These are phyloP conservation scores for Parascedosporium putredinis DNA, from an alignment of 2,329 filamentous ascomycete species.

Conservation along the genomic window DNA sequence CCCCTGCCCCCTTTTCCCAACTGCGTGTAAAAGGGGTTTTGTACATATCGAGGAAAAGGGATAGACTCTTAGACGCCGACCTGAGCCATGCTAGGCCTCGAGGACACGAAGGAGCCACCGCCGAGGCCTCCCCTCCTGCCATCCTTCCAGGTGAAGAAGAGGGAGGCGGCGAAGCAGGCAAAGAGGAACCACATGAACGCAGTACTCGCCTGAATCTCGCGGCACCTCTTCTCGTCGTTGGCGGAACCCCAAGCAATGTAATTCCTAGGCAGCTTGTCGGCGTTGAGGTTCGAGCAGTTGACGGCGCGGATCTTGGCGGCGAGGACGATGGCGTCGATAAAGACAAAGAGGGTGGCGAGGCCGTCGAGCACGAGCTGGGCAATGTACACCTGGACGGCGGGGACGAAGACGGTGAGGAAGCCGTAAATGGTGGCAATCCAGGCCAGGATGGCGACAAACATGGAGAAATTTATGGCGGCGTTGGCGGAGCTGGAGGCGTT, in stretches of 20 bases:
- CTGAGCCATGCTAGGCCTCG: slow-evolving; percentile 46
- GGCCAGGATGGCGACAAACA: slow-evolving; percentile 58
- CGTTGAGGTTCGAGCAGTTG: slow-evolving; percentile 50
- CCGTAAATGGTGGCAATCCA: slow-evolving; percentile 58
- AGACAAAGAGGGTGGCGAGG: slow-evolving; percentile 54
- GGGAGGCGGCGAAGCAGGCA: slow-evolving; percentile 44
- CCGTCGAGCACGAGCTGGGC: slow-evolving; percentile 46
- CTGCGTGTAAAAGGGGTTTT: too few relatives aligned
- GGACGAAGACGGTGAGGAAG: slow-evolving; percentile 43
- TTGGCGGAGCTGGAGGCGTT: slow-evolving; percentile 29
- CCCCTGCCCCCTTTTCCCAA: too few relatives aligned
- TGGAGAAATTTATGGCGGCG: slow-evolving; percentile 50
- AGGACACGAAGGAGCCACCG: slow-evolving; percentile 31
- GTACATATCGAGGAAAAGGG: not conserved
- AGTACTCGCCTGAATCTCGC: slow-evolving; percentile 62
- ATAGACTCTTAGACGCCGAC: slow-evolving; percentile 31
- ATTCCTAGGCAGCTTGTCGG: slow-evolving; percentile 25
- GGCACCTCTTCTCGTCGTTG: slow-evolving; percentile 55
- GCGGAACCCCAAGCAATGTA: slow-evolving; percentile 53
- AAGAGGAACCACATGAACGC: slow-evolving; percentile 77
- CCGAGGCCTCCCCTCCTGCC: slow-evolving; percentile 37
- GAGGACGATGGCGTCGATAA: slow-evolving; percentile 60
- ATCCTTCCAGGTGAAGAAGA: slow-evolving; percentile 44
- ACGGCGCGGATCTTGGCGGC: slow-evolving; percentile 58
- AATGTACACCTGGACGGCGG: slow-evolving; percentile 39